Conservation (phyloP, 106 monocot species). For the Acorus calamus region DNA sequence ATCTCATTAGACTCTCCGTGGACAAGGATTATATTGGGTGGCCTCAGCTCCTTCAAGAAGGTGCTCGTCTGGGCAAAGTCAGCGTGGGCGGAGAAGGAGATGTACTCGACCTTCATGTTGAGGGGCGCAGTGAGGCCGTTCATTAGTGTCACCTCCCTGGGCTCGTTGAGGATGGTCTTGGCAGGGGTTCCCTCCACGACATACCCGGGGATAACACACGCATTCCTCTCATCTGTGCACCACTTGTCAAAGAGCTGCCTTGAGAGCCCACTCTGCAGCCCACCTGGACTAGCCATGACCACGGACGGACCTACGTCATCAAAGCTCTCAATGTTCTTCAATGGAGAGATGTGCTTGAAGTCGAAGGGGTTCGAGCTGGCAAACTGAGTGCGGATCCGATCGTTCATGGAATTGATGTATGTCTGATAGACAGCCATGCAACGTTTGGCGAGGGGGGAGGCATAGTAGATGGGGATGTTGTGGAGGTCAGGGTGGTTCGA, state of each 20-base stretch:
- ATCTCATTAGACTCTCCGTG: constrained; percentile 98
- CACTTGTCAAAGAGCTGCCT: constrained; percentile 96
- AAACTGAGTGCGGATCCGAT: constrained; percentile 81
- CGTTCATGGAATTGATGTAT: constrained; percentile 96
- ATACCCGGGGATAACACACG: constrained; percentile 95
- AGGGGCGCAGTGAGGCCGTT: constrained; percentile 90
- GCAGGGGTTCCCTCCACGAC: constrained; percentile 90
- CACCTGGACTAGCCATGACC: constrained; percentile 95
- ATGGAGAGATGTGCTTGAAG: constrained; percentile 82
- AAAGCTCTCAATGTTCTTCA: constrained; percentile 93
- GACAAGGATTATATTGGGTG: constrained; percentile 89
- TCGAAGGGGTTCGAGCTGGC: constrained; percentile 86
- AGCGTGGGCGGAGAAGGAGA: constrained; percentile 96
- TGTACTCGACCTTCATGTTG: constrained; percentile 92
- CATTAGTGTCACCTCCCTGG: constrained; percentile 95
- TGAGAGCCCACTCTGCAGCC: constrained; percentile 90
- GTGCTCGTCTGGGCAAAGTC: constrained; percentile 89
- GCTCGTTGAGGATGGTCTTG: constrained; percentile 95
- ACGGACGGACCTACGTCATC: constrained; percentile 92
- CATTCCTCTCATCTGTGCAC: constrained; percentile 88
- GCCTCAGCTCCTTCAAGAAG: constrained; percentile 84
- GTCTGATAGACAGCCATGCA: constrained; percentile 99
- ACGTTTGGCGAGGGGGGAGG: constrained; percentile 86
- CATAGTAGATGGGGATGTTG: constrained; percentile 92
- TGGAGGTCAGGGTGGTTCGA: constrained; percentile 82